These are phyloP conservation scores for Blechomonas ayalai DNA, from an alignment of 208 protist species.

Conservation along the genomic window DNA sequence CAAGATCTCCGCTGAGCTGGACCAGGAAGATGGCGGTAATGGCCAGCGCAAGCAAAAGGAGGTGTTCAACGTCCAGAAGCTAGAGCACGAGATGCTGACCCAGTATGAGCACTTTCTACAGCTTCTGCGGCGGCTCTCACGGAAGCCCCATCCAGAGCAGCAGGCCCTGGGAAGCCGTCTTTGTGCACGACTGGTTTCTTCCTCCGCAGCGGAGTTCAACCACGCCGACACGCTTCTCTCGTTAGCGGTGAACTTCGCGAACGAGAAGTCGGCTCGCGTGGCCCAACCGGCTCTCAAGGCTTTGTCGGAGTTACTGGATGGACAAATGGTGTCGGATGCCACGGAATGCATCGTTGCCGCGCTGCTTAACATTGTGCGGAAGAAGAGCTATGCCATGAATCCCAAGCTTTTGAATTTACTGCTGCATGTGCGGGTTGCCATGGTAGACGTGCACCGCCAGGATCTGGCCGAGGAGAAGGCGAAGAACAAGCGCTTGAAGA, in stretches of 20 bases:
- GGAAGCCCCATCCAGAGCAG: conserved; percentile 86
- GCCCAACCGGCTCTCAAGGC: conserved; percentile 75
- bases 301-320: conserved; percentile 71
- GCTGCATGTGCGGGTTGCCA: conserved; percentile 87
- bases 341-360: conserved; percentile 77
- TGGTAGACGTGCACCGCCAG: conserved; percentile 86
- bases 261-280: conserved; percentile 83
- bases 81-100: conserved; percentile 86
- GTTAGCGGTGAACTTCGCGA: conserved; percentile 79
- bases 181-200: conserved; percentile 64
- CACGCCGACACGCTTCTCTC: conserved; percentile 75
- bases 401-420: conserved; percentile 84
- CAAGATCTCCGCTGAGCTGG: conserved; percentile 76
- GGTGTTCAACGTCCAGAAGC: conserved; percentile 85
- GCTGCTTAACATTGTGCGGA: conserved; percentile 84
- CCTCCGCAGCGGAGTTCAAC: conserved; percentile 84
- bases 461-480: conserved; percentile 88
- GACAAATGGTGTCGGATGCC: conserved; percentile 81
- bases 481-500: conserved; percentile 87
- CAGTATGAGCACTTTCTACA: conserved; percentile 91
- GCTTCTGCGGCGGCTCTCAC: conserved; percentile 76
- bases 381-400: conserved; percentile 89
- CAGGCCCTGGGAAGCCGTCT: conserved; percentile 89
- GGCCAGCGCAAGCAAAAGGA: conserved; percentile 84
- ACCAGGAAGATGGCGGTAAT: conserved; percentile 68